phyloP scores from a whole-genome alignment of 2,329 filamentous ascomycete genomes.

The Apiospora marii region DNA sequence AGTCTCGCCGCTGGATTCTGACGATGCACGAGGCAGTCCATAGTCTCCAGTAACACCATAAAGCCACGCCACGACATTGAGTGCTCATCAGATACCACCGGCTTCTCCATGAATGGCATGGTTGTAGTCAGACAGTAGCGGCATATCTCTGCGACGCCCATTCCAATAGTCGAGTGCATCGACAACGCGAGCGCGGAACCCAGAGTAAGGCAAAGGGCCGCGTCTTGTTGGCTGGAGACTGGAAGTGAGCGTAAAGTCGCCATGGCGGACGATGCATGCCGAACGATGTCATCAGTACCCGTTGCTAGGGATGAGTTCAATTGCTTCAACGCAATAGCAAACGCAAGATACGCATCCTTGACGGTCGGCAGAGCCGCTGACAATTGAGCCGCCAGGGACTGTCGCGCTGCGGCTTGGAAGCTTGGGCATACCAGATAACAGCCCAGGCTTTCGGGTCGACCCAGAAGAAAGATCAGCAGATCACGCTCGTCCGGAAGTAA shows the following conservation, averaged over 20 bases:
- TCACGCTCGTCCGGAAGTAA: constrained; percentile 34
- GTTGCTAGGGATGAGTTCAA: constrained; percentile 30
- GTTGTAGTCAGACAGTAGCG: constrained; percentile 36
- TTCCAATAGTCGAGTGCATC: constrained; percentile 38
- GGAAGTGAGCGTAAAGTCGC: constrained; percentile 34
- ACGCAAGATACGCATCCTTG: constrained; percentile 39
- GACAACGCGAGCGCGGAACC: constrained; percentile 35
- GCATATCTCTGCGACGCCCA: constrained; percentile 37
- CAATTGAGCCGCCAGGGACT: constrained; percentile 31
- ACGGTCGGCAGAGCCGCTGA: constrained; percentile 32
- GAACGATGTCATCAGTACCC: constrained; percentile 28
- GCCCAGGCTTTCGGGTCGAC: constrained; percentile 33
- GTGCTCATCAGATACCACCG: constrained; percentile 27
- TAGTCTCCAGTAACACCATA: constrained; percentile 37
- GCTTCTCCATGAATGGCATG: constrained; percentile 30
- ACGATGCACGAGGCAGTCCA: constrained; percentile 39
- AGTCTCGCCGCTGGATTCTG: constrained; percentile 35
- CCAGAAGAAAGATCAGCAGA: constrained; percentile 35
- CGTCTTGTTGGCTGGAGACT: constrained; percentile 32
- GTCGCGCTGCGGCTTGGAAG: constrained; percentile 34
- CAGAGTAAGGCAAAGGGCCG: constrained; percentile 34
- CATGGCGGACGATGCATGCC: constrained; percentile 35
- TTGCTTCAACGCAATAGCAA: constrained; percentile 34
- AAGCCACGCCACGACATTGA: constrained; percentile 33
- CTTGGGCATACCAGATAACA: constrained; percentile 33